Percentiles rank a stretch among this genome's conserved stretches.
These are phyloP conservation scores for Benincasa hispida DNA, from an alignment of 306 rosid genomes.

Conservation along the genomic window DNA sequence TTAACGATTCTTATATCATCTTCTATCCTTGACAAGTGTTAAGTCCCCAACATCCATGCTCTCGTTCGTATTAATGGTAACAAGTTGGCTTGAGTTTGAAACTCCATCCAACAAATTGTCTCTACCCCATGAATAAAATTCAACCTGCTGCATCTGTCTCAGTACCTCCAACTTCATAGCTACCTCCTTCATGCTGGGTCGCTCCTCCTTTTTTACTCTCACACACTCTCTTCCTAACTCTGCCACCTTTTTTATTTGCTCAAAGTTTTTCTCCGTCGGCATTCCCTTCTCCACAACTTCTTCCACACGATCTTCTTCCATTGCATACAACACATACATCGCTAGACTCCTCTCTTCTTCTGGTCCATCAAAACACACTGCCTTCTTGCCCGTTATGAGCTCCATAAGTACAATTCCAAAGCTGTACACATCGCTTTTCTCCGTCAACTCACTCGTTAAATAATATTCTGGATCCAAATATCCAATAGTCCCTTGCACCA, in stretches of 20 bases:
- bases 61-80: no score
- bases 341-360: conserved; percentile 25
- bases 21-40: no score
- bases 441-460: conserved; percentile 14
- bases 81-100: no score
- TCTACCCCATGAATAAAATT: neutral
- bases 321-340: conserved; percentile 12
- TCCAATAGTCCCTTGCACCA: conserved; percentile 40
- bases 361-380: neutral
- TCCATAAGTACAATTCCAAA: conserved; percentile 40
- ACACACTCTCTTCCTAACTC: conserved; percentile 20
- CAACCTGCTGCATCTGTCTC: neutral
- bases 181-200: conserved; percentile 49
- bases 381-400: conserved; percentile 29
- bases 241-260: conserved; percentile 25
- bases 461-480: conserved; percentile 32
- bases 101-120: neutral
- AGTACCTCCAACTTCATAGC: conserved; percentile 31
- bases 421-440: conserved; percentile 37
- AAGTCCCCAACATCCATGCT: no score
- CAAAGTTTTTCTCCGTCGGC: neutral
- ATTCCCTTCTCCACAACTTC: conserved; percentile 25
- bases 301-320: conserved; percentile 19
- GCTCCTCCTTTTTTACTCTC: conserved; percentile 26
- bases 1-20: no score